Evolutionary conservation across 331 rosid species (phyloP).

Genomic region (Quercus lobata): DNA sequence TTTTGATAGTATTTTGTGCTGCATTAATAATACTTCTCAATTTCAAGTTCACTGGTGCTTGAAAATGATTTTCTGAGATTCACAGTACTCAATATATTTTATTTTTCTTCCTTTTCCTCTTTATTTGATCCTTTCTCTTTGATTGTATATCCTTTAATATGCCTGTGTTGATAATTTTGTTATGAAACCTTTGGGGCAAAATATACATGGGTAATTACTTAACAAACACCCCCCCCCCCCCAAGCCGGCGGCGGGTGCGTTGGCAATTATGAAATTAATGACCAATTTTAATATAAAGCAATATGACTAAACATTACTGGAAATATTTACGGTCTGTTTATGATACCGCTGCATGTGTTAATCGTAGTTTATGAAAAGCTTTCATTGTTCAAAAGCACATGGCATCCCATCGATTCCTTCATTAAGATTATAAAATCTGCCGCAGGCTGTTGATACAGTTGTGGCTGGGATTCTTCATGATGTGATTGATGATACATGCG

Average conservation of each 20-base stretch:
- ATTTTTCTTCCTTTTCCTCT: background rate
- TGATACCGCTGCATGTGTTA: background rate
- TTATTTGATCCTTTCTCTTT: background rate
- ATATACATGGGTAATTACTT: background rate
- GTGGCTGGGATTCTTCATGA: constrained; percentile 98
- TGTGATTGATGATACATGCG: constrained; percentile 80
- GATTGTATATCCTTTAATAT: background rate
- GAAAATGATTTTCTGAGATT: background rate
- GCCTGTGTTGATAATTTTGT: background rate
- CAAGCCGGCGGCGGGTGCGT: too few species aligned
- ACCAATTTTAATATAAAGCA: background rate
- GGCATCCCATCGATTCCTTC: constrained; percentile 10
- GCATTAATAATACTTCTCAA: background rate
- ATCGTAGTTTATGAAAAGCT: background rate
- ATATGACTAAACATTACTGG: background rate
- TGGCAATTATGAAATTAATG: background rate
- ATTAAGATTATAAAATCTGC: constrained; percentile 20
- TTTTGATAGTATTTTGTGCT: too few species aligned
- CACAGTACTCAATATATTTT: background rate
- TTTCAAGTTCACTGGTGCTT: background rate
- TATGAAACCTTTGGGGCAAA: background rate
- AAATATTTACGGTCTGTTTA: background rate
- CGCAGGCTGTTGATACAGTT: constrained; percentile 89
- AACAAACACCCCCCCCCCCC: too few species aligned
- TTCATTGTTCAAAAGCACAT: background rate